phyloP scores from a whole-genome alignment of 2,329 filamentous ascomycete species.

The Trichoderma simmonsii region DNA sequence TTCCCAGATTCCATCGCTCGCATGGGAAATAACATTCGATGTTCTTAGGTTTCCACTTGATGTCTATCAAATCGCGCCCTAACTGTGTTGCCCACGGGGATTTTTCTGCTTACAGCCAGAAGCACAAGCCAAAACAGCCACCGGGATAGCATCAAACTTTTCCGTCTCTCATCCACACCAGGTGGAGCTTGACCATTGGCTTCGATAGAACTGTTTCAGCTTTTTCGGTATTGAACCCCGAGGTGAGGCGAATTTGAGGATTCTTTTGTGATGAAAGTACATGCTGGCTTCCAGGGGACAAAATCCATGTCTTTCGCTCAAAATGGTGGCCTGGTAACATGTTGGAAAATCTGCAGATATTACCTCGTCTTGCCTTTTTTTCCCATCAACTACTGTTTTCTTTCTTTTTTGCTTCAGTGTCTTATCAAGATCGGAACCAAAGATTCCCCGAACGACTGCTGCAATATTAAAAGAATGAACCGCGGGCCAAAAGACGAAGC shows the following conservation, averaged over 20 bases:
- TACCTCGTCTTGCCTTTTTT: background rate
- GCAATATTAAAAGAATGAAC: background rate
- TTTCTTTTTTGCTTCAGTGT: background rate
- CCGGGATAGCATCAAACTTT: background rate
- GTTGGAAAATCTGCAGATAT: background rate
- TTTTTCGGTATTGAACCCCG: background rate
- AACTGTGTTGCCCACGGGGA: background rate
- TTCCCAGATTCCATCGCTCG: background rate
- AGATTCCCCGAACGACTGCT: background rate
- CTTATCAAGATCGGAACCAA: background rate
- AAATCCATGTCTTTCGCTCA: background rate
- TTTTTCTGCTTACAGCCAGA: background rate
- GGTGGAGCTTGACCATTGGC: background rate
- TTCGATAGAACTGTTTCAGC: background rate
- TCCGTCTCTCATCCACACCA: background rate
- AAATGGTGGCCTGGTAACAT: background rate
- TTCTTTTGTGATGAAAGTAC: background rate
- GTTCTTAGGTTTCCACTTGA: background rate
- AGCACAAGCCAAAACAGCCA: background rate
- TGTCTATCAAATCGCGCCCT: background rate
- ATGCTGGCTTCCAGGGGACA: background rate
- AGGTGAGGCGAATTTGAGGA: background rate
- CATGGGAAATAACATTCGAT: background rate
- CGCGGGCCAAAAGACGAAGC: background rate
- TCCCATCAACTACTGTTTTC: too few species aligned